A percentile compares a stretch with the other conserved stretches of the same genome.
phyloP scores from a whole-genome alignment of 345 rosid species.

The Rhizophora mangle region DNA sequence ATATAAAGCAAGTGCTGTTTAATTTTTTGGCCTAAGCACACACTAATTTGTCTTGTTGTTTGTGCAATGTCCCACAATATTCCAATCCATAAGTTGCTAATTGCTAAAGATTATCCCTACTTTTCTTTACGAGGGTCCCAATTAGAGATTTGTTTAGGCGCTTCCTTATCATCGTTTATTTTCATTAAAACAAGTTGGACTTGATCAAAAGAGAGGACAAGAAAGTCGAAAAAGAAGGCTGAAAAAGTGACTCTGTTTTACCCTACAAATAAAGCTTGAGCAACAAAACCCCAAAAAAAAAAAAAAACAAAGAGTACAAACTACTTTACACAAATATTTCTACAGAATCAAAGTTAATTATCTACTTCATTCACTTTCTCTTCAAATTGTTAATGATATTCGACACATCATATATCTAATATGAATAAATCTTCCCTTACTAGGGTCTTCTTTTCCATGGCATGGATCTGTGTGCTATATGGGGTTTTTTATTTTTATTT shows the following conservation, averaged over 20 bases:
- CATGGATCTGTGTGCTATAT: no score
- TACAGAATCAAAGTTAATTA: no score
- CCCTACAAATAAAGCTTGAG: slow-evolving; percentile 34
- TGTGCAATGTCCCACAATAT: slow-evolving; percentile 34
- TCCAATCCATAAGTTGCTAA: slow-evolving; percentile 15
- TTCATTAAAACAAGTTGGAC: slow-evolving; percentile 26
- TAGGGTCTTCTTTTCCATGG: no score
- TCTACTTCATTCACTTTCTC: no score
- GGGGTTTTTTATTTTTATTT: no score
- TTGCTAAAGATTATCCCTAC: slow-evolving; percentile 15
- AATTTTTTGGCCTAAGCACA: slow-evolving; percentile 12
- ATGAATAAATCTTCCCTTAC: no score
- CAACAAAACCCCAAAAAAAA: background rate
- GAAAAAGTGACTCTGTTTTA: slow-evolving; percentile 33
- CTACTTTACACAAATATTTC: slow-evolving; percentile 17
- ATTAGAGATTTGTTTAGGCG: slow-evolving; percentile 25
- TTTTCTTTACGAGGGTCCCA: slow-evolving; percentile 36
- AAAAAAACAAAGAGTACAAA: slow-evolving; percentile 15
- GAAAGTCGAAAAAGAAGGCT: slow-evolving; percentile 36
- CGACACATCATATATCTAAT: no score
- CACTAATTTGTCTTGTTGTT: slow-evolving; percentile 49
- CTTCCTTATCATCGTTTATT: slow-evolving; percentile 33
- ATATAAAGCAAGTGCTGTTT: slow-evolving; percentile 39
- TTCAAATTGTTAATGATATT: no score
- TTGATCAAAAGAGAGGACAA: slow-evolving; percentile 21